A percentile compares a stretch with the other conserved stretches of the same genome.
Conservation (phyloP, 805 yeast species). For the Jamesozyma rosinii region DNA sequence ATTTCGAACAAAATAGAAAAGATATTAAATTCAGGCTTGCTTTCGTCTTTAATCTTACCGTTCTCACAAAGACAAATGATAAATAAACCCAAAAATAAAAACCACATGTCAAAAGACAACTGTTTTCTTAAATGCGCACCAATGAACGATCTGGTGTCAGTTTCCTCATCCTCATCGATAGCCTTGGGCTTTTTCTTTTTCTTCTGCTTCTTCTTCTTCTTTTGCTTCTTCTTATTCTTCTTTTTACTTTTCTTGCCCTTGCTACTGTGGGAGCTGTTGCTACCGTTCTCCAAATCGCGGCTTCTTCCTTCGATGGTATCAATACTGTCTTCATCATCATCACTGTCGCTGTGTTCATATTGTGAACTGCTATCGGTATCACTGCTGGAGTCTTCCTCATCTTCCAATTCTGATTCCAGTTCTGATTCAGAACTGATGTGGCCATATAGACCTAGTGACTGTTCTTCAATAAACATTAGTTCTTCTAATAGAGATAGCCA, state of each 20-base stretch:
- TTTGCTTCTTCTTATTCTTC: neutral
- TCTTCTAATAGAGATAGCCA: slow-evolving; percentile 92
- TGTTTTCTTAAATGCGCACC: slow-evolving; percentile 87
- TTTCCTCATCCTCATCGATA: slow-evolving; percentile 12
- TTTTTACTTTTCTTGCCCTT: slow-evolving; percentile 12
- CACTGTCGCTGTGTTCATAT: neutral
- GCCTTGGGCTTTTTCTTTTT: slow-evolving; percentile 8
- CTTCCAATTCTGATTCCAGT: slow-evolving; percentile 17
- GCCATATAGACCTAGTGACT: slow-evolving; percentile 85
- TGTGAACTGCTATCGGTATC: slow-evolving; percentile 4
- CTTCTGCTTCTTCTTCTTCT: slow-evolving; percentile 6
- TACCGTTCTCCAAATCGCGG: neutral
- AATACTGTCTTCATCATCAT: slow-evolving; percentile 5
- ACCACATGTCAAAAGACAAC: slow-evolving; percentile 92
- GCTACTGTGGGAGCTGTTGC: no score
- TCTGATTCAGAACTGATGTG: slow-evolving; percentile 23
- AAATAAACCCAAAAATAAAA: slow-evolving; percentile 74
- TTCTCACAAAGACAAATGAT: slow-evolving; percentile 84
- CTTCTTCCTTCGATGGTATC: slow-evolving; percentile 2
- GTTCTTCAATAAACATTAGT: slow-evolving; percentile 98
- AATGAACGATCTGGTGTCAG: slow-evolving; percentile 44
- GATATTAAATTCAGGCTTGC: slow-evolving; percentile 46
- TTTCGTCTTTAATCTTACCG: slow-evolving; percentile 39
- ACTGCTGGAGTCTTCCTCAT: slow-evolving; percentile 5
- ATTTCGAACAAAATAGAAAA: slow-evolving; percentile 78